Evolutionary conservation across 768 basidiomycete species (phyloP), one percentile per base, ranked within the genome.

Genomic region (Strobilomyces dryophilus): DNA sequence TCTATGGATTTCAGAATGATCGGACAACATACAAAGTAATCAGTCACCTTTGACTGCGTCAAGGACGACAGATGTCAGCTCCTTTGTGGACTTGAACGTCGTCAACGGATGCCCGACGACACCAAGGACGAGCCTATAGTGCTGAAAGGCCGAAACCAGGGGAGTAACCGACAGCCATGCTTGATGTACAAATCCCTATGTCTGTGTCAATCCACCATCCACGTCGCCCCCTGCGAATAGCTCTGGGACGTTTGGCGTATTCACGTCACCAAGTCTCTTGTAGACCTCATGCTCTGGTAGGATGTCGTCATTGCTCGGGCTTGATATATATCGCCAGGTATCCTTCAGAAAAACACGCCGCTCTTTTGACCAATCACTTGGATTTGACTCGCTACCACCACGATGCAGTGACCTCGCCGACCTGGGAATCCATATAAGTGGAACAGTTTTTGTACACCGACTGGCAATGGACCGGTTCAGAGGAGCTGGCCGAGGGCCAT

Each of bases 201-300:
- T 48, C 14, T 11, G 24, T 1, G 43, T 51, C 50, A 8, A 41
- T 0, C 57, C 39, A 0, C 32, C 39, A 0, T 35, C 8, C 0
- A 57, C 39, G 8, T 57, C 48, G 0, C 53, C 52, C 11, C 56
- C 56, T 24, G 20, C 11, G 0, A 57, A 46, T 1, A 20, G 46
- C 1, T 24, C 27, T 0, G 53, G 56, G 15, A 58, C 51, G 31
- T 58, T 45, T 5, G 37, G 48, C 1, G 31, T 42, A 4, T 9
- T 9, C 3, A 32, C 15, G 0, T 18, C 5, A 8, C 24, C 29
- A 7, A 49, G 48, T 5, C 27, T 15, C 17, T 49, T 29, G 9
- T 54, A 57, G 2, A 47, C 49, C 27, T 56, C 27, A 24, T 56
- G 55, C 27, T 53, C 51, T 0, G 44, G 26, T 35, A 14, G 12